A percentile compares a stretch with the other conserved stretches of the same genome.
These are phyloP conservation scores for Verticillium nonalfalfae DNA, from an alignment of 2,329 filamentous ascomycete genomes.

Conservation along the genomic window DNA sequence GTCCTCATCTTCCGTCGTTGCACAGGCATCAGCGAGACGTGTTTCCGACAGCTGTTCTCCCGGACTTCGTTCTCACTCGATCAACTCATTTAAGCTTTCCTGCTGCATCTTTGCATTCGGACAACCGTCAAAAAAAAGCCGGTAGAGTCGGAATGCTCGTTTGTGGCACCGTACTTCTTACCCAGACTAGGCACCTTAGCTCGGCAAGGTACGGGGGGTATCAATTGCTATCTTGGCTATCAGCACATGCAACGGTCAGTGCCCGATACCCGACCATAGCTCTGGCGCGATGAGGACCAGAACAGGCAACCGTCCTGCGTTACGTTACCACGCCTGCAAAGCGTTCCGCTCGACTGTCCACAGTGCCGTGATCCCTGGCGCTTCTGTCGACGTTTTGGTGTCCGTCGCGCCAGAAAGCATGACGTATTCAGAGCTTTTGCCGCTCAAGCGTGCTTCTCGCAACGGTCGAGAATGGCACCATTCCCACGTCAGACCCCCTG, in stretches of 20 bases:
- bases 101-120: background rate
- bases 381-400: background rate
- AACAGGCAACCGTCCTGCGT: background rate
- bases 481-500: background rate
- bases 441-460: background rate
- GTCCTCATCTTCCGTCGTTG: background rate
- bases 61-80: background rate
- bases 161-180: background rate
- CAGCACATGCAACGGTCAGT: background rate
- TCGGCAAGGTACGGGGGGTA: background rate
- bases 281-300: background rate
- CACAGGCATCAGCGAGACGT: background rate
- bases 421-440: background rate
- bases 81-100: background rate
- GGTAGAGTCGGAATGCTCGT: background rate
- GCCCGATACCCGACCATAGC: background rate
- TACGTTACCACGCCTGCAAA: background rate
- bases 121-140: background rate
- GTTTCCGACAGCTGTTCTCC: background rate
- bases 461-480: background rate
- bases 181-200: background rate
- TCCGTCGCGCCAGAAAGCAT: background rate
- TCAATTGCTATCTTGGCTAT: background rate
- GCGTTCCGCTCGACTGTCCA: background rate
- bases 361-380: background rate